Evolutionary conservation across 192 early-diverging fungal genomes (phyloP), one percentile per base, ranked within the genome.

Genomic region (Linnemannia hyalina): DNA sequence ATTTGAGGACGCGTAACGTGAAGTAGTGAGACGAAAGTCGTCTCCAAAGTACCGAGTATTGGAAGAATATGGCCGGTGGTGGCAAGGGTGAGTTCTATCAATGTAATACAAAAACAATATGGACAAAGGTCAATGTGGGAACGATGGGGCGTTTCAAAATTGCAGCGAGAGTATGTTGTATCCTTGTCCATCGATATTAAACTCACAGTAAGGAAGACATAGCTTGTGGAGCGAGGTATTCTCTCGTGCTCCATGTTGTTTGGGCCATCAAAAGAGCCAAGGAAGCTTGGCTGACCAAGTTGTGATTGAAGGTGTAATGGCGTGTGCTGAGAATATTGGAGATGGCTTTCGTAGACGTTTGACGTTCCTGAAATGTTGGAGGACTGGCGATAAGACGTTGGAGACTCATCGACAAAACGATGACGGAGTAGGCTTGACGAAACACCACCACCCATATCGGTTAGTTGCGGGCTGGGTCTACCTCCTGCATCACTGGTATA

Each of bases 11-110:
- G 35, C 94, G 91, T 38, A 92, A 82, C n/a, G 95, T 94, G 82
- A 99, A 90, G 73, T 98, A 98, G 77, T 95, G 94, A 0, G 93
- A 92, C 46, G 93, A 92, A n/a, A 98, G 88, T 68, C 96, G 91
- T 44, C 90, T 90, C 93, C 92, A 96, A 11, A 99, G 90, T 68
- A 97, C 94, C 71, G 93, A 90, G 79, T 98, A 99, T 88, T 99
- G 97, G 87, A 98, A 98, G 79, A 99, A 97, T 32, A 99, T 94
- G 18, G 94, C 92, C 0, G 91, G 86, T 16, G 95, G 88, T 0
- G 94, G 94, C 49, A 98, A 88, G 0, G 98, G 95, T 54, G 90
- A 88, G 81, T 93, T 95, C 91, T 95, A 47, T 7, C 6, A 8
- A 35, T 32, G 18, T 40, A 4, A 73, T 5, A 41, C 16, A 32